Percentiles rank a stretch among this genome's conserved stretches.
These are phyloP conservation scores for Penicillium coprophilum DNA, from an alignment of 495 filamentous ascomycete genomes.

Conservation along the genomic window DNA sequence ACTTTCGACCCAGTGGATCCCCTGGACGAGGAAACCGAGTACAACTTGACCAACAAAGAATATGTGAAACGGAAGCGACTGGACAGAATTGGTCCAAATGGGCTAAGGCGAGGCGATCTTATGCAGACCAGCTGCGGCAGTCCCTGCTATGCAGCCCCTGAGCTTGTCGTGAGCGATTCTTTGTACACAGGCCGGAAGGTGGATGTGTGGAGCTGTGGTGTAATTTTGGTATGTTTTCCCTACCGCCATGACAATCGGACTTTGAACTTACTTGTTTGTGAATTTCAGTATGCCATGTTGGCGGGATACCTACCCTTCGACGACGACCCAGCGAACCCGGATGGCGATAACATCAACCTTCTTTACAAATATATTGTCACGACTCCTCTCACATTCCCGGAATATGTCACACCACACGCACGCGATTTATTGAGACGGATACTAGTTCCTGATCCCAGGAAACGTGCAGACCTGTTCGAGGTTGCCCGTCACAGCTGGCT, in stretches of 20 bases:
- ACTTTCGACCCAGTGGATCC: constrained; percentile 91
- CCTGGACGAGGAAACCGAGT: constrained; percentile 84
- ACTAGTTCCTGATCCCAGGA: constrained; percentile 92
- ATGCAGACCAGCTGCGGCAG: constrained; percentile 61
- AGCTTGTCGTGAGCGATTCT: constrained; percentile 96
- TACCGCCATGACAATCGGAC: background rate
- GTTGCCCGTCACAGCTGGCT: constrained; percentile 98
- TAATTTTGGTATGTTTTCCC: constrained; percentile 79
- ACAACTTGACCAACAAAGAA: constrained; percentile 79
- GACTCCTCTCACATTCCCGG: constrained; percentile 94
- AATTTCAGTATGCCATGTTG: constrained; percentile 89
- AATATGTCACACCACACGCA: constrained; percentile 98
- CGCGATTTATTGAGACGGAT: constrained; percentile 90
- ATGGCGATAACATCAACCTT: constrained; percentile 98
- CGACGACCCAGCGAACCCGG: constrained; percentile 96
- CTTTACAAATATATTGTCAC: constrained; percentile 99
- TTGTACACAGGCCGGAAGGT: constrained; percentile 97
- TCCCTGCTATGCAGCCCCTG: constrained; percentile 91
- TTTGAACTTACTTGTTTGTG: constrained; percentile 6
- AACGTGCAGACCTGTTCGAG: constrained; percentile 94
- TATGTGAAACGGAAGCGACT: constrained; percentile 77
- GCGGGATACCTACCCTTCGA: constrained; percentile 99
- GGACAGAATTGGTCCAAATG: constrained; percentile 79
- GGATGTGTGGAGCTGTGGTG: constrained; percentile 98
- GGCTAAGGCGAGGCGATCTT: constrained; percentile 69